Evolutionary conservation across 345 rosid species (phyloP), one percentile per base, ranked within the genome.

Genomic region (Euphorbia pulcherrima): DNA sequence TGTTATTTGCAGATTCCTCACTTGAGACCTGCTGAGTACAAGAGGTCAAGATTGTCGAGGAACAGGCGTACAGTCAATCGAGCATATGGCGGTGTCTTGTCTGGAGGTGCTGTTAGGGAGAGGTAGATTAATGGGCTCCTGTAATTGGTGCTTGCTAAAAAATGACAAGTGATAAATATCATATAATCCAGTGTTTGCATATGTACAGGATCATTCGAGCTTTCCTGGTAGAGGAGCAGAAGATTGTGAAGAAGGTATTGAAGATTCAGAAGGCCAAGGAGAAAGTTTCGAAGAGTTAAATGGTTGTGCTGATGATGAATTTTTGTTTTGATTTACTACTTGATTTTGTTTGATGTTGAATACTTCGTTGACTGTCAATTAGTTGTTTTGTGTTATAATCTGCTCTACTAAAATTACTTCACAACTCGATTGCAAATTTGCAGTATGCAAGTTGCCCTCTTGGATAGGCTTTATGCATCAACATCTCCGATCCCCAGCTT

Each of bases 1-100:
- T 7, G 9, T 33, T 44, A 6, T n/a, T 58, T 79, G 52, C 83
- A 88, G 94, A 88, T 86, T 67, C 91, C 94, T 47, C 97, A 88
- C 76, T 67, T 91, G 87, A 85, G 97, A 79, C 97, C 97, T 12
- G 69, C 96, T 64, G 87, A 91, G 63, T 91, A 91, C 77, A 91
- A 91, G 84, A 88, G 92, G 71, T 87, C 96, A 40, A 77, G 94
- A 51, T 79, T 86, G 73, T 61, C 88, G 10, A 88, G 94, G 74
- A 88, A 83, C 74, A 67, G 83, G 3, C 84, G 96, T 64, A 87
- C 97, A 2, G 97, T 91, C 60, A 91, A 84, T 83, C 97, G 97
- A 78, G 80, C 97, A 18, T 88, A 86, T 55, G 94, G 94, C 60
- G 91, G 94, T 67, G 94, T 88, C 9, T 73, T 88, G 78, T 86